Base-by-base conservation (phyloP, 164 flowering plant genomes). In the Umbellularia californica region DNA sequence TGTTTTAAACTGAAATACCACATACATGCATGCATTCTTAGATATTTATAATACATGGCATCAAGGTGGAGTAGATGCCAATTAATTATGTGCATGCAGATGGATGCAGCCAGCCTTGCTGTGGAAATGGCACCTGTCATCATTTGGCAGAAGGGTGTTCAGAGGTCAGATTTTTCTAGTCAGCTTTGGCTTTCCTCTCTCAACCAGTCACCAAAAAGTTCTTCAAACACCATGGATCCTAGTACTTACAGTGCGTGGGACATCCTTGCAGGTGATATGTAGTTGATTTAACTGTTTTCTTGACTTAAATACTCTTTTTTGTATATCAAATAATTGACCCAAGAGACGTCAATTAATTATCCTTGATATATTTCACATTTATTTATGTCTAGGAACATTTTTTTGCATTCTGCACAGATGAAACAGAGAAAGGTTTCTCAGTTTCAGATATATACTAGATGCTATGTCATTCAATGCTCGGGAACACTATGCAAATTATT, bases 31-130 rank as follows among this genome's bases (percentile, higher is more conserved):
- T 13, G 20, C 60, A 55, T 20, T 14, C 60, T n/a, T 20, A 17
- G n/a, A 55, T 5, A 55, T 55, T 55, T 55, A 15, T 55, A 4
- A 2, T 55, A 55, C n/a, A 55, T 15, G 12, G 20, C n/a, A 52
- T 55, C 17, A 20, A 55, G 17, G 4, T 55, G 17, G 17, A 55
- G n/a, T 55, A 55, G 17, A 55, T 55, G 60, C 60, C 23, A 50
- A 47, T 72, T 41, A 12, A 30, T 33, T 15, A 25, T 20, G 11
- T 71, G 47, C 25, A 25, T 23, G 67, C 85, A 94, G 98, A 94
- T 94, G 98, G 96, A 92, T 85, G 84, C 91, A 50, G 85, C 82
- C 72, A 88, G 88, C 82, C 90, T 94, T 60, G 88, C 98, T n/a
- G 75, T 84, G 90, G 98, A 92, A 79, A 81, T 92, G 84, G 91